Evolutionary conservation across 345 rosid genomes (phyloP), one percentile per base, ranked within the genome.

Genomic region (Pugionium dolabratum): DNA sequence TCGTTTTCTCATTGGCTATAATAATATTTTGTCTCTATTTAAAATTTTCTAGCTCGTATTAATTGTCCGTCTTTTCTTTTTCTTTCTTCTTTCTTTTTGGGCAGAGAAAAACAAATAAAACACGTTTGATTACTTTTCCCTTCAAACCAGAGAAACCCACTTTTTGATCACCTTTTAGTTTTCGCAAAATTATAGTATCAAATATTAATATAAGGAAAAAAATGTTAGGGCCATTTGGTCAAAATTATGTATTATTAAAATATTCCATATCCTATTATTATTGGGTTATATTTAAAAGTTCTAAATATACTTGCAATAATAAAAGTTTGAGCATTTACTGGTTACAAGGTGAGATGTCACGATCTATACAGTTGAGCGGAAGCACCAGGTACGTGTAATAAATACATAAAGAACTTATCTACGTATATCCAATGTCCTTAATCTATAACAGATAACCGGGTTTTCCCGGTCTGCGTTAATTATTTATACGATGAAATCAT

Each of bases 271-370:
- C 43, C 55, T 18, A 8, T 5, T 37, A 0, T 1, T 58, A 43
- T 41, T 32, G 0, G 33, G 7, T 4, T 7, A 3, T 26, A 37
- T 28, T n/a, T 37, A 10, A 37, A 28, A 70, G 3, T 9, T 1
- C 7, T 7, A 3, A 25, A 39, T n/a, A 10, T 26, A 54, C 29
- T n/a, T 37, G 40, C 43, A 36, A 65, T 35, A 58, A 51, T 67
- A 54, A 54, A 46, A 32, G 49, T 44, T 10, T 66, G 47, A 35
- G 30, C 48, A 65, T 51, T 36, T 37, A 65, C 56, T 74, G 40
- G 77, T 74, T 74, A 54, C 47, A 6, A 60, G 77, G 33, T 74
- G 77, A 67, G 54, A 53, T 52, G 77, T 74, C 73, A 74, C 69
- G 61, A 4, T 67, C 73, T 54, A 40, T 46, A 59, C 58, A 47